Evolutionary conservation across 805 yeast genomes (phyloP).

Genomic region (Maudiozyma pseudohumilis): DNA sequence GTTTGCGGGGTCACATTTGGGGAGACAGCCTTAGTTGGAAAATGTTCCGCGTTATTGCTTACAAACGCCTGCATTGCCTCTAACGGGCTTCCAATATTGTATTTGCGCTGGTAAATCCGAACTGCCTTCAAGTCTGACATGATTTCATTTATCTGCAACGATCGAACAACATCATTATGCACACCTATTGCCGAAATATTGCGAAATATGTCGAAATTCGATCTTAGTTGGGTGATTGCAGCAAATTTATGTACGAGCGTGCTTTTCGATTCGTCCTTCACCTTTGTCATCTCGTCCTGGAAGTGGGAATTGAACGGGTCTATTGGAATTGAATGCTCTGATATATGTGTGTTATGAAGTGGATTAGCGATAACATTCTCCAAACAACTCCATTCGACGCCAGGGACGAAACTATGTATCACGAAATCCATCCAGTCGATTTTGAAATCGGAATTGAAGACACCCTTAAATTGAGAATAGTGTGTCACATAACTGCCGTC

Average conservation of each 20-base stretch:
- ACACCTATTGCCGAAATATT: slow-evolving; percentile 50
- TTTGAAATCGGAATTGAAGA: slow-evolving; percentile 50
- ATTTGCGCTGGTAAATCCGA: slow-evolving; percentile 44
- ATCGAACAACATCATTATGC: slow-evolving; percentile 54
- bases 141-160: slow-evolving; percentile 67
- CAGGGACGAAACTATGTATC: slow-evolving; percentile 37
- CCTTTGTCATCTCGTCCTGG: not conserved
- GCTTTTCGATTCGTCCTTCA: not conserved
- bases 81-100: slow-evolving; percentile 42
- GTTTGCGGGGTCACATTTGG: too few species aligned
- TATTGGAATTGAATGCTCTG: slow-evolving; percentile 7
- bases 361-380: slow-evolving; percentile 33
- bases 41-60: too few species aligned
- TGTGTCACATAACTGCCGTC: slow-evolving; percentile 66
- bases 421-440: slow-evolving; percentile 67
- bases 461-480: slow-evolving; percentile 50
- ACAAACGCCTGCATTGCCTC: slow-evolving; percentile 41
- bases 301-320: slow-evolving; percentile 4
- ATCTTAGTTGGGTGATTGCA: slow-evolving; percentile 25
- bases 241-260: slow-evolving; percentile 8
- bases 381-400: slow-evolving; percentile 37
- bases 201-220: slow-evolving; percentile 37
- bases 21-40: too few species aligned
- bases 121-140: slow-evolving; percentile 63
- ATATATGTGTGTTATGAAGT: slow-evolving; percentile 11